These are phyloP conservation scores for Setaria viridis DNA, from an alignment of 202 grass and related monocot genomes.

Conservation along the genomic window DNA sequence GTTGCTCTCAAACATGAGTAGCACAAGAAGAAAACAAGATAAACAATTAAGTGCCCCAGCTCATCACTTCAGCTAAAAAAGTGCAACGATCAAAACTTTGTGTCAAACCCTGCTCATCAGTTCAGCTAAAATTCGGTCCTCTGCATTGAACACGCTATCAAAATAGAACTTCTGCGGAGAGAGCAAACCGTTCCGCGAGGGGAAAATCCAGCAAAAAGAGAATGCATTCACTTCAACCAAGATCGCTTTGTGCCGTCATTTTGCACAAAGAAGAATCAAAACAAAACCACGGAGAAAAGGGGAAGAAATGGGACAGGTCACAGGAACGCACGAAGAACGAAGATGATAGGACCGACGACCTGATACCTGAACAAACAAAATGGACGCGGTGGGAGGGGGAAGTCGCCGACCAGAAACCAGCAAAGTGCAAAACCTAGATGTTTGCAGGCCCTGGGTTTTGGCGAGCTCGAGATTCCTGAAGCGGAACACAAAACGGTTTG, in stretches of 20 bases:
- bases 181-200: too few relatives aligned
- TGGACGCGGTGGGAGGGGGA: not conserved
- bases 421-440: not conserved
- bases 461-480: too few relatives aligned
- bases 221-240: not conserved
- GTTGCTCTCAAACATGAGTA: slow-evolving; percentile 22
- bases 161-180: too few relatives aligned
- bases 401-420: not conserved
- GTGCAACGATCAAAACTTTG: not conserved
- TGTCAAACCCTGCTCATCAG: not conserved
- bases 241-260: not conserved
- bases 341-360: not conserved
- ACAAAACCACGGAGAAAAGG: not conserved
- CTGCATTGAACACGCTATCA: too few relatives aligned
- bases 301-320: not conserved
- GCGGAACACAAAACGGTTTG: too few relatives aligned
- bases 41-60: not conserved
- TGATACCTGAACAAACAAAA: slow-evolving; percentile 14
- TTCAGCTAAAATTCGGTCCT: not conserved
- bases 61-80: too few relatives aligned
- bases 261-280: not conserved
- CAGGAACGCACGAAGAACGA: not conserved
- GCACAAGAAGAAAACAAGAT: not conserved
- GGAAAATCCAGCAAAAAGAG: too few relatives aligned
- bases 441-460: too few relatives aligned